Evolutionary conservation across 2,329 filamentous ascomycete species (phyloP).

Genomic region (Harringtonia lauricola): DNA sequence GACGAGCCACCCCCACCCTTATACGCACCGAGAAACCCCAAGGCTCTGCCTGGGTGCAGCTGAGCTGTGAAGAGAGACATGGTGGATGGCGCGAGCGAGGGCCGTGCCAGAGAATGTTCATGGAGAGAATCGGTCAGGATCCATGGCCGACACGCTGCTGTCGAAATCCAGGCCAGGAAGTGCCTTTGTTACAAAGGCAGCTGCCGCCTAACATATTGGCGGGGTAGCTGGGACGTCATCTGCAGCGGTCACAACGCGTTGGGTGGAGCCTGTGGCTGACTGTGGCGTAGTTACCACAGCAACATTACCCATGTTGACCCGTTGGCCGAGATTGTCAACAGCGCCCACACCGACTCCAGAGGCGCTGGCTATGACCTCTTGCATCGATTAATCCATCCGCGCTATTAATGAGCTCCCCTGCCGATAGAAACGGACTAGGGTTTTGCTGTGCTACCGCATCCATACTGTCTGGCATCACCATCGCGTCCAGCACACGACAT

Average conservation of each 20-base stretch:
- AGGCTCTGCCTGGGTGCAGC: constrained; percentile 53
- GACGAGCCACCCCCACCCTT: constrained; percentile 5
- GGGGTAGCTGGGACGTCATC: constrained; percentile 2
- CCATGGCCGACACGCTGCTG: neutral
- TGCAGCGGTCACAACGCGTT: neutral
- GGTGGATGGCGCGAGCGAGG: neutral
- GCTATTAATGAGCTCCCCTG: neutral
- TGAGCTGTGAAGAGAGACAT: constrained; percentile 44
- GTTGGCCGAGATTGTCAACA: neutral
- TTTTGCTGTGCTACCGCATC: too few relatives aligned
- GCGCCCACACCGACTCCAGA: neutral
- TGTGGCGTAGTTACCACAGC: neutral
- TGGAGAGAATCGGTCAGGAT: neutral
- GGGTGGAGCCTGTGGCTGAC: neutral
- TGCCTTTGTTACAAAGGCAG: too few relatives aligned
- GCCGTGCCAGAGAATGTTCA: neutral
- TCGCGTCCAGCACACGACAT: neutral
- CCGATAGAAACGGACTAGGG: too few relatives aligned
- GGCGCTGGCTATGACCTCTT: neutral
- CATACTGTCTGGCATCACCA: too few relatives aligned
- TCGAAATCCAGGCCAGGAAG: too few relatives aligned
- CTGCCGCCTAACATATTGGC: neutral
- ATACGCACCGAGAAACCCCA: constrained; percentile 45
- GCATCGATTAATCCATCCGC: neutral
- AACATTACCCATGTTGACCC: neutral